Percentiles rank a stretch among this genome's conserved stretches.
Evolutionary conservation across 2,329 filamentous ascomycete genomes (phyloP).

Genomic region (Penicillium corylophilum): DNA sequence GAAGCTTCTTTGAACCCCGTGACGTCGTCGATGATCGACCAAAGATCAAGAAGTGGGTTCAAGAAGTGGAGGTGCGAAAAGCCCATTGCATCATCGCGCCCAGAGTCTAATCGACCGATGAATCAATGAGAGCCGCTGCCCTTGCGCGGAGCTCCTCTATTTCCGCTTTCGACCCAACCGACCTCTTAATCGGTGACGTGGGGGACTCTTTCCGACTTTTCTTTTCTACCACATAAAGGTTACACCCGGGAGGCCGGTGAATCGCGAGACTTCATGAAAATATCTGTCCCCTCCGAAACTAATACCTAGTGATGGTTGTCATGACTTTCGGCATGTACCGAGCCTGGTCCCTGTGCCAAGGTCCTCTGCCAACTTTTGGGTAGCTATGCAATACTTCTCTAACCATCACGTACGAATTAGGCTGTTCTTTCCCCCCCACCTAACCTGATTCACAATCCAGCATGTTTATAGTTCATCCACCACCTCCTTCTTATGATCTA

Average conservation of each 20-base stretch:
- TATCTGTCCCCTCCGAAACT: no score
- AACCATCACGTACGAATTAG: not conserved
- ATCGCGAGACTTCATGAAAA: not conserved
- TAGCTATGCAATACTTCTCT: not conserved
- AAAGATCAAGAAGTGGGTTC: not conserved
- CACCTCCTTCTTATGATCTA: not conserved
- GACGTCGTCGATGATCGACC: constrained; percentile 30
- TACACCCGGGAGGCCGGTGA: not conserved
- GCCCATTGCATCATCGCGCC: constrained; percentile 25
- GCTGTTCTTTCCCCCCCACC: not conserved
- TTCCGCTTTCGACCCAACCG: constrained; percentile 1
- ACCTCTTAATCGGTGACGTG: constrained; percentile 8
- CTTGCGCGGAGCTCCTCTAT: constrained; percentile 1
- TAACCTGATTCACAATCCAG: not conserved
- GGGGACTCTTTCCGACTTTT: constrained; percentile 2
- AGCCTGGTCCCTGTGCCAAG: not conserved
- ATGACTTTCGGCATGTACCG: not conserved
- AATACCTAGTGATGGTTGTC: not conserved
- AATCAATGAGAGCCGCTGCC: constrained; percentile 17
- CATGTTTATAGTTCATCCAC: not conserved
- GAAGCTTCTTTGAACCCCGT: constrained; percentile 28
- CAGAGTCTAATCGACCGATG: constrained; percentile 15
- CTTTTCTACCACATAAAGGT: not conserved
- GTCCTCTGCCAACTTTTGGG: not conserved
- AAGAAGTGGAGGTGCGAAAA: not conserved